Evolutionary conservation across 1,139 yeast species (phyloP).

Genomic region (Blastobotrys ciferrii): DNA sequence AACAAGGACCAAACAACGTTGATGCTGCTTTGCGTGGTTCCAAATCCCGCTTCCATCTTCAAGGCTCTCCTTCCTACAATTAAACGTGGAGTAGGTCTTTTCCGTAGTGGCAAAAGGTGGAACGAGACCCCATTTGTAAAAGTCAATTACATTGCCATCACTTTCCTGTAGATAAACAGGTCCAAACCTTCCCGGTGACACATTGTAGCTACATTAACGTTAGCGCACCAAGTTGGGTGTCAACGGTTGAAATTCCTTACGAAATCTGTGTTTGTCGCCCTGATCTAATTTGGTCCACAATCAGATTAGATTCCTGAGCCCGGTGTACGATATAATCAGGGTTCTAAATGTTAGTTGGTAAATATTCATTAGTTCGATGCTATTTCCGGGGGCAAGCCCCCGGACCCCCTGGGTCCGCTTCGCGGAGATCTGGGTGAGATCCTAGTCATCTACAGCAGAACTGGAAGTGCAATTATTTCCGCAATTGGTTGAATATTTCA

Average conservation of each 20-base stretch:
- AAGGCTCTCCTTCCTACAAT: slow-evolving; percentile 36
- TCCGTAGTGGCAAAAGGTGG: slow-evolving; percentile 50
- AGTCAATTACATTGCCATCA: slow-evolving; percentile 24
- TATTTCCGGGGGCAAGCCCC: too few species aligned
- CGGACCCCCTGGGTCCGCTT: too few species aligned
- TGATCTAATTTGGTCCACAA: slow-evolving; percentile 27
- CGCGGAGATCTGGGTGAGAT: too few species aligned
- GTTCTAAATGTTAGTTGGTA: not conserved
- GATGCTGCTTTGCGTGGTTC: slow-evolving; percentile 35
- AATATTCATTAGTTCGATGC: not conserved
- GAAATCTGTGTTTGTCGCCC: slow-evolving; percentile 27
- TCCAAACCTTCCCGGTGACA: slow-evolving; percentile 51
- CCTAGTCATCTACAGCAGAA: too few species aligned
- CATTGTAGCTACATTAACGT: slow-evolving; percentile 38
- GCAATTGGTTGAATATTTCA: too few species aligned
- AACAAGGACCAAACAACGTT: slow-evolving; percentile 68
- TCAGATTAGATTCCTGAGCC: slow-evolving; percentile 23
- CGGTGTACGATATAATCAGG: slow-evolving; percentile 11
- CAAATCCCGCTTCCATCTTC: slow-evolving; percentile 28
- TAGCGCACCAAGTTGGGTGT: too few species aligned
- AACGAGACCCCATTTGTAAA: slow-evolving; percentile 62
- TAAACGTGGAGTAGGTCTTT: slow-evolving; percentile 35
- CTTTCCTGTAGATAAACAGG: slow-evolving; percentile 42
- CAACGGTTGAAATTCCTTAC: slow-evolving; percentile 11
- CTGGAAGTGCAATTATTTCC: too few species aligned